A percentile compares a stretch with the other conserved stretches of the same genome.
These are phyloP conservation scores for Colletotrichum sp. DNA, from an alignment of 2,329 filamentous ascomycete genomes.

Conservation along the genomic window DNA sequence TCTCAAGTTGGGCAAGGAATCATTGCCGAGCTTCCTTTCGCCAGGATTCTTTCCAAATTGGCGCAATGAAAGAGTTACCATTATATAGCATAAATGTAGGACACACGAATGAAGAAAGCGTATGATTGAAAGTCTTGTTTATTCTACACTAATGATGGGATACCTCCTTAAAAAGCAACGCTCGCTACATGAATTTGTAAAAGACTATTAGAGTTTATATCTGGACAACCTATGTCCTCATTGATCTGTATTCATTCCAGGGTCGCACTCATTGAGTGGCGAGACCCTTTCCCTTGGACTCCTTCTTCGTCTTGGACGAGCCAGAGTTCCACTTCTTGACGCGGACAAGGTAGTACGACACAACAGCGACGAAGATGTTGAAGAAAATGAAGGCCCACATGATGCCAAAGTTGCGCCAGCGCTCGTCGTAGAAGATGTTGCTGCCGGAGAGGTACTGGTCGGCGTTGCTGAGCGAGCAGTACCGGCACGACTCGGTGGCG, in stretches of 20 bases:
- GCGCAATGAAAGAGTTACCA: neutral
- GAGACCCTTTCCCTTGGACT: neutral
- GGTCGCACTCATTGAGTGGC: neutral
- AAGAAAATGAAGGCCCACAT: slow-evolving; percentile 71
- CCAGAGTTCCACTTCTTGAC: slow-evolving; percentile 17
- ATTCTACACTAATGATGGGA: neutral
- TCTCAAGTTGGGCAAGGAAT: neutral
- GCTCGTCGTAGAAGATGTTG: slow-evolving; percentile 53
- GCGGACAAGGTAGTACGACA: slow-evolving; percentile 62
- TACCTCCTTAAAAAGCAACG: neutral
- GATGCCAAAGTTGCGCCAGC: slow-evolving; percentile 75
- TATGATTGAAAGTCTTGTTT: neutral
- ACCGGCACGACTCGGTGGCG: slow-evolving; percentile 63
- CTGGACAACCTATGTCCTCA: neutral
- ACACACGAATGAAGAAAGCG: accelerated
- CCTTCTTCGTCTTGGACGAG: slow-evolving; percentile 5
- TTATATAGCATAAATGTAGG: neutral
- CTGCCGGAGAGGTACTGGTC: slow-evolving; percentile 60
- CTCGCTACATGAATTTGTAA: neutral
- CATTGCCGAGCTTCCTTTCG: neutral
- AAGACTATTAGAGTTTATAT: neutral
- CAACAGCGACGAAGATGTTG: slow-evolving; percentile 63
- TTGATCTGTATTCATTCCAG: neutral
- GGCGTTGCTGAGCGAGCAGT: slow-evolving; percentile 69
- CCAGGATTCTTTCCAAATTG: neutral